Evolutionary conservation across 169 alveolate species (phyloP), one percentile per base, ranked within the genome.

Genomic region (Plasmodium gaboni): DNA sequence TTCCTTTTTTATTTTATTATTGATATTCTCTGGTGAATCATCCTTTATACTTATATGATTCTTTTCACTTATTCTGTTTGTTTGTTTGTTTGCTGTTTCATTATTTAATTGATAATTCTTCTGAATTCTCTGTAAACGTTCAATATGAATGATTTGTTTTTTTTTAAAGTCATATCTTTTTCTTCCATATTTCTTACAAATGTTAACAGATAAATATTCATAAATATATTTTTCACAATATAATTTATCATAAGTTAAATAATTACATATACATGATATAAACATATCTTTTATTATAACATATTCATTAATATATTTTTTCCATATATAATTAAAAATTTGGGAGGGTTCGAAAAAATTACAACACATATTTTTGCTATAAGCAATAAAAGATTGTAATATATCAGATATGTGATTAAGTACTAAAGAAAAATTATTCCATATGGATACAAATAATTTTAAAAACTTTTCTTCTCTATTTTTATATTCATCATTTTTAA

Each of bases 381-480:
- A 80, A 15, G 59, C 38, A 13, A 13, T 68, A 28, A 80, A 80
- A 19, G 90, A 65, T 48, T 65, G 42, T 50, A 80, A 80, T 61
- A 80, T 5, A 28, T 80, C 90, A 57, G 68, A 70, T 68, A 80
- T 63, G 57, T 80, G 90, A 15, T 67, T 38, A 19, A 80, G 60
- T 68, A 80, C 90, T 24, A 44, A 44, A 8, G 64, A 28, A 55
- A 80, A 80, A 26, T 80, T 80, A 32, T 80, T 68, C 90, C 90
- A 80, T 55, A 61, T 80, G 15, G 38, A 17, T 1, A 68, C 72
- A 80, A 57, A 80, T 51, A 63, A 72, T n/a, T 68, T 68, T 68
- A 80, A 63, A 80, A 80, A 80, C 19, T 55, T 42, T 68, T 68
- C 85, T 15, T 38, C 85, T 38, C 46, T 9, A 38, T 38, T 5